Percentiles rank a stretch among this genome's conserved stretches.
phyloP scores from a whole-genome alignment of 1,284 basidiomycete species.

The Heterobasidion occidentale region DNA sequence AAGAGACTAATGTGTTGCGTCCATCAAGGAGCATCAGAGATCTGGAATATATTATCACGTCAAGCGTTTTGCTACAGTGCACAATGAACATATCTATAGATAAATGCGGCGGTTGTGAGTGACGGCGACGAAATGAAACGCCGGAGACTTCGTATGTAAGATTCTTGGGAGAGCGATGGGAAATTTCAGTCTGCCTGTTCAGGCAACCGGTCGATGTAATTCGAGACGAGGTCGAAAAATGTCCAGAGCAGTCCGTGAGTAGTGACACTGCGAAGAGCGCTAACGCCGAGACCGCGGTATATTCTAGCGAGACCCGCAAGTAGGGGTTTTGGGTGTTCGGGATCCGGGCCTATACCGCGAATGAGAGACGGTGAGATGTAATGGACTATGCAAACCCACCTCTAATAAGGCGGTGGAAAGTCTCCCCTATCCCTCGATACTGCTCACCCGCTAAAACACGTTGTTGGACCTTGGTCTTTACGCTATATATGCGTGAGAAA shows the following conservation, averaged over 20 bases:
- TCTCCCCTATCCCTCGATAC: slow-evolving; percentile 62
- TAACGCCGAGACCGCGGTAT: slow-evolving; percentile 82
- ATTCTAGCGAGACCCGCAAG: slow-evolving; percentile 65
- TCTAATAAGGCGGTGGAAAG: slow-evolving; percentile 69
- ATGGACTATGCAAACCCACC: slow-evolving; percentile 31
- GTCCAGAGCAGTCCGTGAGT: slow-evolving; percentile 82
- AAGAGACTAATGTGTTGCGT: too few species aligned
- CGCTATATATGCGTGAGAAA: slow-evolving; percentile 34
- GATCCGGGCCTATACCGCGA: slow-evolving; percentile 56
- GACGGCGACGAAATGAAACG: not conserved
- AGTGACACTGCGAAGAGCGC: slow-evolving; percentile 74
- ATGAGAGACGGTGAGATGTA: not conserved
- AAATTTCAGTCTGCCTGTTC: too few species aligned
- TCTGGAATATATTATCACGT: slow-evolving; percentile 2
- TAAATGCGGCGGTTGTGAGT: slow-evolving; percentile 6
- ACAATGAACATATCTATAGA: slow-evolving; percentile 11
- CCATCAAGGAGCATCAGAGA: too few species aligned
- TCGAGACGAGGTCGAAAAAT: slow-evolving; percentile 67
- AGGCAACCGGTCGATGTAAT: slow-evolving; percentile 69
- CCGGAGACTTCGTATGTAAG: too few species aligned
- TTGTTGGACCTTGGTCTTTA: slow-evolving; percentile 91
- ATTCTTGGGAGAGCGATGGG: too few species aligned
- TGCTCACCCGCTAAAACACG: slow-evolving; percentile 74
- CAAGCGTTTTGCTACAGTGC: slow-evolving; percentile 9
- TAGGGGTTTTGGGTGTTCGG: slow-evolving; percentile 60